phyloP scores from a whole-genome alignment of 768 basidiomycete genomes.

The Pisolithus sp. region DNA sequence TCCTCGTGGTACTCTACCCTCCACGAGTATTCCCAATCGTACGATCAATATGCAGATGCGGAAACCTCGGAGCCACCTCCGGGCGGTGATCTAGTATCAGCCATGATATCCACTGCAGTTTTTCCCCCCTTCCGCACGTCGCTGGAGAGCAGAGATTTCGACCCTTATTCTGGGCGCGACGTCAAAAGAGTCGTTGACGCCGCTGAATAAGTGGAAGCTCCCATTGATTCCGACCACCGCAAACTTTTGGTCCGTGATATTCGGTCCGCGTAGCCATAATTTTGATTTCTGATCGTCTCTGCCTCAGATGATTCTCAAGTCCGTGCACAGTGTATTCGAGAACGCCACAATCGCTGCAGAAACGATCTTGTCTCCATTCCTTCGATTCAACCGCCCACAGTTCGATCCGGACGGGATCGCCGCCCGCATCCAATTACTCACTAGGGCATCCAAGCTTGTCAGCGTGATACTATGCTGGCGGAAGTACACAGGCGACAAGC shows the following conservation, averaged over 20 bases:
- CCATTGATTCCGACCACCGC: slow-evolving; percentile 53
- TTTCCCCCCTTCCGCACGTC: slow-evolving; percentile 69
- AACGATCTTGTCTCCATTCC: slow-evolving; percentile 43
- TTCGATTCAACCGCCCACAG: slow-evolving; percentile 34
- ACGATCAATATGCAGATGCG: slow-evolving; percentile 38
- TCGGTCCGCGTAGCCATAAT: background rate
- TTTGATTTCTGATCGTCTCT: slow-evolving; percentile 7
- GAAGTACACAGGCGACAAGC: slow-evolving; percentile 59
- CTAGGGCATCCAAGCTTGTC: slow-evolving; percentile 64
- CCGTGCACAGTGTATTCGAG: slow-evolving; percentile 48
- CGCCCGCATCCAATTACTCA: slow-evolving; percentile 65
- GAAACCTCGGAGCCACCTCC: slow-evolving; percentile 62
- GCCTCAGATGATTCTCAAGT: slow-evolving; percentile 50
- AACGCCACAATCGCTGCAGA: slow-evolving; percentile 48
- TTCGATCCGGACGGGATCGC: slow-evolving; percentile 76
- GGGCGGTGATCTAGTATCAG: slow-evolving; percentile 81
- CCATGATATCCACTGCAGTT: slow-evolving; percentile 81
- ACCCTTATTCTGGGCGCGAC: slow-evolving; percentile 69
- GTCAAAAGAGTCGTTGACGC: slow-evolving; percentile 63
- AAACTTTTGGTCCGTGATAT: slow-evolving; percentile 54
- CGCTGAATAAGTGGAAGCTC: slow-evolving; percentile 73
- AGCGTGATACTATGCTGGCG: slow-evolving; percentile 71
- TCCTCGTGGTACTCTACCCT: slow-evolving; percentile 81
- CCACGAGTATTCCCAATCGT: slow-evolving; percentile 60
- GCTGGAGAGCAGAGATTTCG: slow-evolving; percentile 73